A percentile compares a stretch with the other conserved stretches of the same genome.
phyloP scores from a whole-genome alignment of 2,329 filamentous ascomycete genomes.

The Sclerotinia glacialis region DNA sequence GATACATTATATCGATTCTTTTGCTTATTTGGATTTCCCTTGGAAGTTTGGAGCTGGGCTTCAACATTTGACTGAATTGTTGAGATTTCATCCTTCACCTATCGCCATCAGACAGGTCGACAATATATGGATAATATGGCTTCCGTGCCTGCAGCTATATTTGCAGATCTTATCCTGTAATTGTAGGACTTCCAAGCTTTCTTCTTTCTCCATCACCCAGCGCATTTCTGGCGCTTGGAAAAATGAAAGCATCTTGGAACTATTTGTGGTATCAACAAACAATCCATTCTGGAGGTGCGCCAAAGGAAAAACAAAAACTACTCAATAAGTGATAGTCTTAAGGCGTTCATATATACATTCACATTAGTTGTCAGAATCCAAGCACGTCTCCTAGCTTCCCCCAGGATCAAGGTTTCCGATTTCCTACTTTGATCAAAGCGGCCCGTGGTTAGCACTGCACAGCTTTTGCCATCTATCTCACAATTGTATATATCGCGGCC shows the following conservation, averaged over 20 bases:
- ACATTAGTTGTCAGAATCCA: neutral
- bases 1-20: too few species aligned
- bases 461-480: neutral
- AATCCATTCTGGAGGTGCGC: neutral
- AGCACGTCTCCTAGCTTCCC: neutral
- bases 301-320: neutral
- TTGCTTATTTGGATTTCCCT: neutral
- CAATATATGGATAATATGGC: neutral
- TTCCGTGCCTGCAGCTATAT: conserved; percentile 3
- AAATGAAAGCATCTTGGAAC: neutral
- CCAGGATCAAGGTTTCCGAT: conserved; percentile 12
- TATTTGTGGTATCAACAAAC: neutral
- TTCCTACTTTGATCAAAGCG: conserved; percentile 2
- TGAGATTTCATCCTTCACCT: neutral
- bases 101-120: neutral
- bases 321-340: neutral
- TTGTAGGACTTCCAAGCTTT: neutral
- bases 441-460: conserved; percentile 2
- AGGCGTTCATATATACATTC: neutral
- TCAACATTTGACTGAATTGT: neutral
- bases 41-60: neutral
- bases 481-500: neutral
- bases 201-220: neutral
- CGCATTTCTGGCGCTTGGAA: neutral
- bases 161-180: neutral